A percentile compares a stretch with the other conserved stretches of the same genome.
These are phyloP conservation scores for Salvia sclarea DNA, from an alignment of 305 asterid species.

Conservation along the genomic window DNA sequence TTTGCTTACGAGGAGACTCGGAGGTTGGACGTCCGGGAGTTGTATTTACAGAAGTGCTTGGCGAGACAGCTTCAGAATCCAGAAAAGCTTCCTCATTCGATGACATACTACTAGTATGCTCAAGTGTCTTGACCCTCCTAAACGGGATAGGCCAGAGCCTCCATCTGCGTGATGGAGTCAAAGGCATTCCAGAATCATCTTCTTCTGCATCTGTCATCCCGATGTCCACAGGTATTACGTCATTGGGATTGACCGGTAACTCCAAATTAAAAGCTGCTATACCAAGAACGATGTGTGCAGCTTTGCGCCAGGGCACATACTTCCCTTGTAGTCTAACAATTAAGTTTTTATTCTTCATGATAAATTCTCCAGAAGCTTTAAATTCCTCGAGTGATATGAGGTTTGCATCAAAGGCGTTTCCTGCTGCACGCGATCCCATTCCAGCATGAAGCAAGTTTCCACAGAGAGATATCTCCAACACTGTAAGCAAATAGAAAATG, in stretches of 20 bases:
- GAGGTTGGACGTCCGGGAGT: slow-evolving; percentile 36
- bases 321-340: slow-evolving; percentile 61
- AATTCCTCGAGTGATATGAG: slow-evolving; percentile 60
- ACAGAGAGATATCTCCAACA: slow-evolving; percentile 72
- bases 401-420: slow-evolving; percentile 58
- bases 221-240: slow-evolving; percentile 50
- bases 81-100: slow-evolving; percentile 61
- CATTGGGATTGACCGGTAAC: slow-evolving; percentile 46
- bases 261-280: slow-evolving; percentile 65
- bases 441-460: slow-evolving; percentile 66
- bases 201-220: slow-evolving; percentile 44
- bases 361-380: slow-evolving; percentile 49
- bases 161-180: slow-evolving; percentile 74
- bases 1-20: slow-evolving; percentile 66
- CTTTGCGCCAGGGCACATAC: slow-evolving; percentile 79
- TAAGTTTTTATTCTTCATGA: slow-evolving; percentile 56
- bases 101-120: slow-evolving; percentile 51
- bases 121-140: slow-evolving; percentile 71
- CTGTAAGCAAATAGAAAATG: slow-evolving; percentile 41
- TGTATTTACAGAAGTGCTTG: slow-evolving; percentile 36
- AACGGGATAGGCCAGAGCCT: slow-evolving; percentile 91
- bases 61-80: slow-evolving; percentile 58
- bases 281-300: slow-evolving; percentile 67
- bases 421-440: slow-evolving; percentile 70
- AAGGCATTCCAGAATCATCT: slow-evolving; percentile 42